Base-by-base conservation (phyloP, 202 grass and related monocot species). In the Carex sylvatica region DNA sequence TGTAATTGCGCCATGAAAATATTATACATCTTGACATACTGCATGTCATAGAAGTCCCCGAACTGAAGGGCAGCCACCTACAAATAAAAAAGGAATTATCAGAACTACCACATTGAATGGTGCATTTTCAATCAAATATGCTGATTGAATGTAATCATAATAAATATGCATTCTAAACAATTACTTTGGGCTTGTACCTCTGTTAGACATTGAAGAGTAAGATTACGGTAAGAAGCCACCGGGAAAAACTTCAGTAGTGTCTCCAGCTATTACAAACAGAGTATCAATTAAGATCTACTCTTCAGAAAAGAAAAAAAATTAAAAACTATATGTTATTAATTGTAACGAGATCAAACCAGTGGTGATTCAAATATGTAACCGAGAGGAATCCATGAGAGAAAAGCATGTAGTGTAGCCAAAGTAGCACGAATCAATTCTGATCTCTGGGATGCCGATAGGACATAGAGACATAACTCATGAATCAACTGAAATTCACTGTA, bases 1-100 rank as follows among this genome's bases (percentile, higher is more conserved):
- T 99, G 97, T 80, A 99, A 72, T 84, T 99, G 93, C 70, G 89
- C 86, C 89, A 93, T 99, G 80, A 99, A 99, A 65, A 96, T 83
- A n/a, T 87, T 96, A 91, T 96, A 99, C 93, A 97, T 99, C 85
- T 99, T 99, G 52, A 94, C 93, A 85, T 99, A 99, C 70, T 99
- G 97, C 81, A 92, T 11, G 42, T 99, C 87, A 88, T 99, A 99
- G 84, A 96, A 99, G 64, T 99, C 91, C 80, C 97, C 97, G 88
- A 99, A 99, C 75, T 99, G 93, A 83, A 99, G 91, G 78, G 96
- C 91, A 81, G 93, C 92, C 72, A 95, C 88, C 89, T 93, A 85
- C 66, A 85, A 53, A 84, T 46, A 60, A 67, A 79, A 66, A 64
- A 33, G 83, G 7, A 82, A 59, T 62, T 33, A 62, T 66, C 23